Base-by-base conservation (phyloP, 768 basidiomycete species). In the Rubroboletus pulcherrimus region DNA sequence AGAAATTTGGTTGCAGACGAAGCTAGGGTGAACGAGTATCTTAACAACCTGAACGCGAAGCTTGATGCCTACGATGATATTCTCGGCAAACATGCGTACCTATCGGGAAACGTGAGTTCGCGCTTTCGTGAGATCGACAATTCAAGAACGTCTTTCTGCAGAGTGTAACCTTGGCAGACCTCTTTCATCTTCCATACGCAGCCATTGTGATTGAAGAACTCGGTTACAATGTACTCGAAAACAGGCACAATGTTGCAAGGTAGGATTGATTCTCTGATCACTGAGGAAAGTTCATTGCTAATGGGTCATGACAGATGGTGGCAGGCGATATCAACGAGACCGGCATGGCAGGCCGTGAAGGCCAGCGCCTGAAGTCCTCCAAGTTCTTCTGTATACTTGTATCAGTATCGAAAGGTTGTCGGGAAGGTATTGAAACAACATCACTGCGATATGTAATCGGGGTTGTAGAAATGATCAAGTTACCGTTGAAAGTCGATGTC, bases 61-160 rank as follows among this genome's bases (percentile, higher is more conserved):
- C 73, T 86, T 4, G 76, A 80, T 17, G 79, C 62, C 5, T 86
- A 85, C 57, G 78, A 86, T 10, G 62, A 58, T 15, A 80, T 87
- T 38, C 72, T 86, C 15, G 65, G 70, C 19, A 84, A 80, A 65
- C 77, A 79, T 34, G 67, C 73, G 33, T 86, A 83, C 59, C 66
- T 84, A 7, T 80, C 80, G 29, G 85, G 85, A n/a, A 71, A 82
- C 58, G 83, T 81, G 56, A 50, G 76, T 69, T 35, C 4, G 19
- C 2, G 6, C 4, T 37, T 40, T 31, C 1, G 5, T 12, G 11
- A 21, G 37, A 24, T 37, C 8, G 10, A 17, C n/a, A 5, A 21
- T 39, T 34, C n/a, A 24, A 50, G 6, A 19, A 29, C 26, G 5
- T 21, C 29, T 47, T 50, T 51, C 2, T 33, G 30, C 44, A 81